These are phyloP conservation scores for Pueraria montana DNA, from an alignment of 306 rosid genomes.

Conservation along the genomic window DNA sequence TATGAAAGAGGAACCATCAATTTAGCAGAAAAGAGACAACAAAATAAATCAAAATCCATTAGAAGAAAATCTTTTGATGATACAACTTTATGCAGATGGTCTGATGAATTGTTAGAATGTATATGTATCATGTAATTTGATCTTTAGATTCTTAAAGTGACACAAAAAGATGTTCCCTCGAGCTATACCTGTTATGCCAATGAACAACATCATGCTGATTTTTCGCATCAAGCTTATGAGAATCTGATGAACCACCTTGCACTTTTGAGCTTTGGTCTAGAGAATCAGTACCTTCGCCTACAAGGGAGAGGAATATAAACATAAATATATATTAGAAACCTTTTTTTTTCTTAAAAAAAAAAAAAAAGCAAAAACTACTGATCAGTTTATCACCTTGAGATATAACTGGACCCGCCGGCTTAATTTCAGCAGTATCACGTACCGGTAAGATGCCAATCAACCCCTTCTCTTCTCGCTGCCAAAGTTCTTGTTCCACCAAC, in stretches of 20 bases:
- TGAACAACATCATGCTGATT: conserved; percentile 83
- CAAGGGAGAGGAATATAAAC: conserved; percentile 8
- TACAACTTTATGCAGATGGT: conserved; percentile 18
- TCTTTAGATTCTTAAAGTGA: conserved; percentile 13
- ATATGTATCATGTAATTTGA: conserved; percentile 25
- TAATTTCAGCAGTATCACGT: conserved; percentile 85
- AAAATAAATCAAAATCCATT: conserved; percentile 19
- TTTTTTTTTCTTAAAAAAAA: neutral
- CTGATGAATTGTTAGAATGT: conserved; percentile 10
- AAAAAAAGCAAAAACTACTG: neutral
- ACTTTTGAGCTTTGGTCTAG: conserved; percentile 71
- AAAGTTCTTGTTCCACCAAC: conserved; percentile 97
- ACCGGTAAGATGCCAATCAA: conserved; percentile 94
- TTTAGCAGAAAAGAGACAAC: conserved; percentile 38
- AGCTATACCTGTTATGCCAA: conserved; percentile 88
- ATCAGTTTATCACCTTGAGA: conserved; percentile 70
- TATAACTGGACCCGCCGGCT: conserved; percentile 60
- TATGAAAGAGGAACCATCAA: conserved; percentile 16
- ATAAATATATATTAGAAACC: neutral
- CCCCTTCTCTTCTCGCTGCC: conserved; percentile 99
- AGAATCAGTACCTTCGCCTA: conserved; percentile 70
- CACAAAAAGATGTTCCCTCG: conserved; percentile 3
- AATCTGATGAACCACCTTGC: conserved; percentile 73
- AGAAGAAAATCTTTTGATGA: neutral
- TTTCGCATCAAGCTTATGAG: conserved; percentile 72